phyloP scores from a whole-genome alignment of 2,329 filamentous ascomycete genomes.

The Microcera coccophila region DNA sequence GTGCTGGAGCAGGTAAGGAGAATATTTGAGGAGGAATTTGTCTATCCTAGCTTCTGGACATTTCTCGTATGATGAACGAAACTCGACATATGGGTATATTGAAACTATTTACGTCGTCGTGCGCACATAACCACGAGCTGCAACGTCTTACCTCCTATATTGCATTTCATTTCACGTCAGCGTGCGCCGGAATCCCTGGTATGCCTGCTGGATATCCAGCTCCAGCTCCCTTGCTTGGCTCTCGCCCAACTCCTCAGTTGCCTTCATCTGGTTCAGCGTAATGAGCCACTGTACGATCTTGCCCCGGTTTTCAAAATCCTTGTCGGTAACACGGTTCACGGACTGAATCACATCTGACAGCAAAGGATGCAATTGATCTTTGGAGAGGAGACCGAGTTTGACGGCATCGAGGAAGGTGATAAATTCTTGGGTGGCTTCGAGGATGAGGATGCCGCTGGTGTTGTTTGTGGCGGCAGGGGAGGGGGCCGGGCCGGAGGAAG shows the following conservation, averaged over 20 bases:
- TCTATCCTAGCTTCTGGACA: slow-evolving; percentile 98
- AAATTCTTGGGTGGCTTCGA: slow-evolving; percentile 94
- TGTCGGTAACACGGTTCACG: slow-evolving; percentile 93
- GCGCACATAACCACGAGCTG: not conserved
- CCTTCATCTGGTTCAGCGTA: slow-evolving; percentile 94
- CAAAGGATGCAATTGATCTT: slow-evolving; percentile 93
- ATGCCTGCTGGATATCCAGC: slow-evolving; percentile 90
- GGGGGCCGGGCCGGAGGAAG: slow-evolving; percentile 43
- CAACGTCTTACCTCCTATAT: not conserved
- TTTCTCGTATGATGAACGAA: slow-evolving; percentile 66
- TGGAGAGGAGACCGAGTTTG: slow-evolving; percentile 85
- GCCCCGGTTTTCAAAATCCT: slow-evolving; percentile 89
- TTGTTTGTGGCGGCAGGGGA: slow-evolving; percentile 43
- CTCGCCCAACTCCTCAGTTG: slow-evolving; percentile 82
- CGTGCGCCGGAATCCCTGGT: slow-evolving; percentile 85
- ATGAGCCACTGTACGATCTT: slow-evolving; percentile 99
- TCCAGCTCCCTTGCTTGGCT: slow-evolving; percentile 85
- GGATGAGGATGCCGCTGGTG: slow-evolving; percentile 64
- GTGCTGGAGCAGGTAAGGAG: slow-evolving; percentile 92
- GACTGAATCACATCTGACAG: slow-evolving; percentile 95
- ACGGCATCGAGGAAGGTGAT: slow-evolving; percentile 97
- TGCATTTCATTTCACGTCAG: slow-evolving; percentile 46
- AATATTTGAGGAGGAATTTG: slow-evolving; percentile 98
- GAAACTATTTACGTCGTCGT: slow-evolving; percentile 4
- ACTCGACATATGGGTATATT: slow-evolving; percentile 19